Conservation (phyloP, 2,329 filamentous ascomycete genomes). For the Teratosphaeria pseudoeucalypti region DNA sequence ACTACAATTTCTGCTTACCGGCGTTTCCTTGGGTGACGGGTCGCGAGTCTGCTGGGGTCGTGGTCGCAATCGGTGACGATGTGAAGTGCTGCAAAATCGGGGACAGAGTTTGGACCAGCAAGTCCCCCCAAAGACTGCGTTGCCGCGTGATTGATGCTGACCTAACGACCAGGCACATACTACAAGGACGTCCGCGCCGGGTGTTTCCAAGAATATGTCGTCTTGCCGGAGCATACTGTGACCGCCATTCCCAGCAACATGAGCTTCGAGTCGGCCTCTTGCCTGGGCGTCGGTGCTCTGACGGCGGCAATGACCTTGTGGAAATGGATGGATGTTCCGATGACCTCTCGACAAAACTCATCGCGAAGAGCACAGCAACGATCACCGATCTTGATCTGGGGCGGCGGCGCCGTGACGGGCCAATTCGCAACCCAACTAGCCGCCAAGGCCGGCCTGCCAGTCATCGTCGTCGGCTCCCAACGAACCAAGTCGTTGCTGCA, state of each 20-base stretch:
- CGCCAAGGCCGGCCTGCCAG: constrained; percentile 20
- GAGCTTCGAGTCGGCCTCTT: constrained; percentile 27
- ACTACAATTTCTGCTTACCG: constrained; percentile 34
- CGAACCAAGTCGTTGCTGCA: constrained; percentile 22
- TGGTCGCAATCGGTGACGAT: constrained; percentile 1
- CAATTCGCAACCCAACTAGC: constrained; percentile 33
- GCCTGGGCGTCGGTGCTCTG: constrained; percentile 31
- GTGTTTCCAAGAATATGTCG: constrained; percentile 32
- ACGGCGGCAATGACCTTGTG: constrained; percentile 35
- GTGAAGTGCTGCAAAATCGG: constrained; percentile 1
- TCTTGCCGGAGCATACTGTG: constrained; percentile 33
- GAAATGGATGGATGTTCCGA: constrained; percentile 30
- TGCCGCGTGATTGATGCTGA: background rate
- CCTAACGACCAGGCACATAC: constrained; percentile 29
- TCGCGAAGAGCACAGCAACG: constrained; percentile 3
- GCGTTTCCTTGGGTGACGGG: constrained; percentile 22
- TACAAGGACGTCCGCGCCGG: constrained; percentile 31
- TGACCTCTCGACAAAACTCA: constrained; percentile 4
- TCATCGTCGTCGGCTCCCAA: constrained; percentile 28
- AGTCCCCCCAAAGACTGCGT: background rate
- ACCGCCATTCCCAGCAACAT: constrained; percentile 25
- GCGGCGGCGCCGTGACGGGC: constrained; percentile 31
- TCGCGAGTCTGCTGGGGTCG: background rate
- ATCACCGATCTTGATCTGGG: constrained; percentile 29
- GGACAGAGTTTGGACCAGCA: constrained; percentile 2